Percentiles rank a stretch among this genome's conserved stretches.
Evolutionary conservation across 352 stramenopile species (phyloP).

Genomic region (Phytophthora niederhauseri): DNA sequence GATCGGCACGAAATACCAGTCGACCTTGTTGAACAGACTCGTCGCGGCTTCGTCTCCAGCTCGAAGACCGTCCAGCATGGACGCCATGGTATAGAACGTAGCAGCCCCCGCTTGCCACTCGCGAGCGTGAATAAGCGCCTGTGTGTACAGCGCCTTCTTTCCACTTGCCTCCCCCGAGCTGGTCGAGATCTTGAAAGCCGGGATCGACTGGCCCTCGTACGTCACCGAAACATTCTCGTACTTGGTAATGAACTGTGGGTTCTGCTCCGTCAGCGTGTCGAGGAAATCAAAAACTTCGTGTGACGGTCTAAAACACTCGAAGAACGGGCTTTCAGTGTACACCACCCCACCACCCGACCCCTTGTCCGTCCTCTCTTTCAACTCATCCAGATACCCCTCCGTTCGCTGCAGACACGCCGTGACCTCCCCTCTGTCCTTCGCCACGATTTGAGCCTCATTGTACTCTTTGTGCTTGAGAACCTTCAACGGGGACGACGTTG

Average conservation of each 20-base stretch:
- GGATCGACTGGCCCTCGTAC: slow-evolving; percentile 58
- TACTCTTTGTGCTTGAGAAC: slow-evolving; percentile 38
- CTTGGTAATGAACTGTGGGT: slow-evolving; percentile 57
- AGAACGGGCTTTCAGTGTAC: slow-evolving; percentile 64
- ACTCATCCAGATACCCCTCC: slow-evolving; percentile 48
- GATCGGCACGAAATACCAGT: slow-evolving; percentile 84
- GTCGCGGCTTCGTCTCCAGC: slow-evolving; percentile 22
- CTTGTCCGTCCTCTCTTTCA: slow-evolving; percentile 26
- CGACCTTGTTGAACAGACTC: slow-evolving; percentile 47
- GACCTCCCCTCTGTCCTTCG: slow-evolving; percentile 52
- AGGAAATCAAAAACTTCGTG: slow-evolving; percentile 74
- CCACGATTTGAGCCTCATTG: slow-evolving; percentile 35
- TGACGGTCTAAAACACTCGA: slow-evolving; percentile 71
- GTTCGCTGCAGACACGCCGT: slow-evolving; percentile 50
- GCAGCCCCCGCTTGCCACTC: slow-evolving; percentile 59
- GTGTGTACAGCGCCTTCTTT: slow-evolving; percentile 60
- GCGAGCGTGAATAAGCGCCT: slow-evolving; percentile 67
- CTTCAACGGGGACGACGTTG: slow-evolving; percentile 28
- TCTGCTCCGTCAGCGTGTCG: slow-evolving; percentile 48
- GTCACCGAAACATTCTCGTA: slow-evolving; percentile 56
- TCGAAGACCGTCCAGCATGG: slow-evolving; percentile 49
- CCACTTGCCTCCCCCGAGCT: slow-evolving; percentile 2
- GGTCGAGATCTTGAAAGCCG: slow-evolving; percentile 68
- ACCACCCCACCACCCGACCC: slow-evolving; percentile 7
- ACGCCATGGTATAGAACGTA: slow-evolving; percentile 52